Base-by-base conservation (phyloP, 2,329 filamentous ascomycete genomes). In the Arthrobotrys musiformis region DNA sequence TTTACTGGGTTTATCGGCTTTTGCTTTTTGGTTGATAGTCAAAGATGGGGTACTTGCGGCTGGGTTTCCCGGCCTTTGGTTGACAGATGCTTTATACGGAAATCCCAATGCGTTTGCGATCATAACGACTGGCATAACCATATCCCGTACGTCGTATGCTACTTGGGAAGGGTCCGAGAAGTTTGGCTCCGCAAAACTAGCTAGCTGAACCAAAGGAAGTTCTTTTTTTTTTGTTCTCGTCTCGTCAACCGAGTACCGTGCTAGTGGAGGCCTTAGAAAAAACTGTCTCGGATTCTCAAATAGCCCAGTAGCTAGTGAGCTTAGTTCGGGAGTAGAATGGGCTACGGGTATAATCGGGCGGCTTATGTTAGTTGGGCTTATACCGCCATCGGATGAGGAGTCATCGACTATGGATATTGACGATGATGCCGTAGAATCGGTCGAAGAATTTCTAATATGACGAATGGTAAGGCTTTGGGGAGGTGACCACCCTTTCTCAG, bases 241-340 rank as follows among this genome's bases (percentile, higher is more conserved):
- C 7, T 24, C 28, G 15, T 76, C 72, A n/a, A 44, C 8, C 3
- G 72, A 66, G 26, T 44, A n/a, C 8, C 48, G 72, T 24, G 37
- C 40, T 50, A 54, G 15, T 8, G 35, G 37, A 19, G 60, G 66
- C 2, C 24, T 44, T 28, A 26, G 73, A 7, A 37, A 28, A 2
- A 70, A 30, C 8, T 67, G 60, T 26, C 73, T 77, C 26, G 73
- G 73, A n/a, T 77, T 77, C 30, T 77, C 73, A 24, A 77, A 77
- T 40, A 77, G 19, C 8, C 60, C 26, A 24, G 42, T 33, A 2
- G 7, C 24, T 37, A 48, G 17, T 9, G 46, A 17, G 22, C 22
- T 37, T 30, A 66, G 19, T 4, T 67, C 60, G 1, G 28, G 26
- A n/a, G 22, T 70, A 4, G 54, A 60, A 11, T 70, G 54, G 1